Base-by-base conservation (phyloP, 1,284 basidiomycete genomes). In the Irpex sp. region DNA sequence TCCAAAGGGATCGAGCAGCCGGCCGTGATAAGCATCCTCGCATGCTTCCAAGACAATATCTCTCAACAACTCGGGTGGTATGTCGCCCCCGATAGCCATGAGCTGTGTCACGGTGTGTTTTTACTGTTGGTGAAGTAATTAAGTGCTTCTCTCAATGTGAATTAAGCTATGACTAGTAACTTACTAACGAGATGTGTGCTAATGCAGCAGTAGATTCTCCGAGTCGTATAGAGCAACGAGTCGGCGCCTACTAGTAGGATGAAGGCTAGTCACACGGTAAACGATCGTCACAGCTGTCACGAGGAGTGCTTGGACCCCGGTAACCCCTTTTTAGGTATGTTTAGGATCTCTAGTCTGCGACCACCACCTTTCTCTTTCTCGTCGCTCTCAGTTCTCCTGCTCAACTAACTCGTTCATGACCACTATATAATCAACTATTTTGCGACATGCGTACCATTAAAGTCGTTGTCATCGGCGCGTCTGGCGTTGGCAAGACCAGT, bases 401-500 rank as follows among this genome's bases (percentile, higher is more conserved):
- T 31, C 19, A 8, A 26, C 49, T 9, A n/a, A 50, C 50, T 9
- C 17, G 37, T 54, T 50, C 37, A 61, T 61, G 60, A 51, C 33
- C 8, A 57, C n/a, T 17, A 19, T n/a, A n/a, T 36, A 26, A n/a
- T 39, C 39, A 26, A 26, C 26, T 26, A 26, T 26, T 26, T 26
- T 26, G 26, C 26, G 43, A 62, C 33, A 88, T 86, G 85, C 83
- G 78, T 66, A 90, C 86, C 64, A 79, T 92, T 71, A 92, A 92
- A 75, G 80, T 92, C 64, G 90, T 92, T 55, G 83, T 92, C 51
- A 86, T 92, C 65, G 90, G 90, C 51, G 79, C 88, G 63, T 90
- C 89, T 9, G 89, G 90, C 56, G 88, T 91, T 35, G 90, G 90
- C 5, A 92, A 92, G 76, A 89, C 89, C 2, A 89, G 87, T 73